phyloP scores from a whole-genome alignment of 495 filamentous ascomycete species.

The Filosporella fistucella region DNA sequence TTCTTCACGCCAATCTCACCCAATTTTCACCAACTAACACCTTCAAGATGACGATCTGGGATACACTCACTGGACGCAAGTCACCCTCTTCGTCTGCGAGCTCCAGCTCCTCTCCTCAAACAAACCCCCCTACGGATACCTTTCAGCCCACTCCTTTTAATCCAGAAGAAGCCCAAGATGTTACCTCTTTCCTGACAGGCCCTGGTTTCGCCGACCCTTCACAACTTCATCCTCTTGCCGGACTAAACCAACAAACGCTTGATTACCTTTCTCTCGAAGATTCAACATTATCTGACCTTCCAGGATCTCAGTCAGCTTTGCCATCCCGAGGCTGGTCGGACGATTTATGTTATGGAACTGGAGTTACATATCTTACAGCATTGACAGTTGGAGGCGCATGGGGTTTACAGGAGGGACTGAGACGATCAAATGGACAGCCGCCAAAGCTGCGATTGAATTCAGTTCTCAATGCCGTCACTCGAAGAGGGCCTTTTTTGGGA shows the following conservation, averaged over 20 bases:
- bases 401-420: slow-evolving; percentile 85
- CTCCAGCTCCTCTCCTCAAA: slow-evolving; percentile 20
- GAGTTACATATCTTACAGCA: slow-evolving; percentile 83
- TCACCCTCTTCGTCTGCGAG: slow-evolving; percentile 30
- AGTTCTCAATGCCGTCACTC: slow-evolving; percentile 86
- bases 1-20: neutral
- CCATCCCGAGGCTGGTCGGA: slow-evolving; percentile 96
- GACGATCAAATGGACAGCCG: slow-evolving; percentile 65
- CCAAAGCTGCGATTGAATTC: slow-evolving; percentile 90
- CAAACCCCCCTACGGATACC: slow-evolving; percentile 24
- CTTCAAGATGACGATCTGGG: slow-evolving; percentile 73
- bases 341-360: slow-evolving; percentile 96
- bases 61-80: slow-evolving; percentile 80
- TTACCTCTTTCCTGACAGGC: slow-evolving; percentile 72
- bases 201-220: slow-evolving; percentile 76
- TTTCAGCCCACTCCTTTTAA: slow-evolving; percentile 60
- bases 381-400: slow-evolving; percentile 85
- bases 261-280: slow-evolving; percentile 95
- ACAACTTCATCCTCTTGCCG: slow-evolving; percentile 87
- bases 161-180: slow-evolving; percentile 66
- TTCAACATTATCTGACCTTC: slow-evolving; percentile 79
- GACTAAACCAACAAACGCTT: slow-evolving; percentile 84
- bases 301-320: slow-evolving; percentile 77
- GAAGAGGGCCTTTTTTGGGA: slow-evolving; percentile 92
- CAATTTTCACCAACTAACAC: neutral